Evolutionary conservation across 2,329 filamentous ascomycete genomes (phyloP).

Genomic region (Pestalotiopsis sp.): DNA sequence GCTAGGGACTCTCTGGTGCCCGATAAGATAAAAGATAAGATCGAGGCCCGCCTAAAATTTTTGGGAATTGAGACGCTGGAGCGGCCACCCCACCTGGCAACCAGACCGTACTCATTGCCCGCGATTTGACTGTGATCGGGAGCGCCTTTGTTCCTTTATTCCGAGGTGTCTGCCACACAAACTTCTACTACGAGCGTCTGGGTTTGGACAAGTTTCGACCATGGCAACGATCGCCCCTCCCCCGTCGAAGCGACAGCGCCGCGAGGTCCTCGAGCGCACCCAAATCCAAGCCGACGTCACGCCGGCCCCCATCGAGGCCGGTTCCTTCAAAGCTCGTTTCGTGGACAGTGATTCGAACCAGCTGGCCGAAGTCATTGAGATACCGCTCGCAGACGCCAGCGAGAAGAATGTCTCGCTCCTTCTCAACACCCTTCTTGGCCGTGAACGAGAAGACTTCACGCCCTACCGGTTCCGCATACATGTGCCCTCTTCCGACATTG

Average conservation of each 20-base stretch:
- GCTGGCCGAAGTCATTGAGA: constrained; percentile 69
- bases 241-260: constrained; percentile 84
- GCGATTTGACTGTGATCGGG: background rate
- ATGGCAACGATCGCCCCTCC: constrained; percentile 87
- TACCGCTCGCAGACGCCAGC: constrained; percentile 81
- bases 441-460: constrained; percentile 63
- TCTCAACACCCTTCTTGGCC: constrained; percentile 80
- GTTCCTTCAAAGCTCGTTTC: constrained; percentile 85
- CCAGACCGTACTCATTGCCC: background rate
- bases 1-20: background rate
- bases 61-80: background rate
- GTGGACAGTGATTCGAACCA: constrained; percentile 78
- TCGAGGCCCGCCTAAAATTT: background rate
- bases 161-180: background rate
- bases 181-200: background rate
- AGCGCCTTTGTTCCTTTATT: background rate
- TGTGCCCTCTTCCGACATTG: constrained; percentile 53
- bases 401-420: constrained; percentile 89
- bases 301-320: constrained; percentile 67
- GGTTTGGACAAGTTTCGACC: background rate
- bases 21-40: constrained; percentile 27
- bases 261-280: constrained; percentile 71
- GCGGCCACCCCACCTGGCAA: background rate
- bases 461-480: constrained; percentile 65
- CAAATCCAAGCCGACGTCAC: constrained; percentile 76